These are phyloP conservation scores for Podila clonocystis DNA, from an alignment of 192 early-diverging fungal genomes.

Conservation along the genomic window DNA sequence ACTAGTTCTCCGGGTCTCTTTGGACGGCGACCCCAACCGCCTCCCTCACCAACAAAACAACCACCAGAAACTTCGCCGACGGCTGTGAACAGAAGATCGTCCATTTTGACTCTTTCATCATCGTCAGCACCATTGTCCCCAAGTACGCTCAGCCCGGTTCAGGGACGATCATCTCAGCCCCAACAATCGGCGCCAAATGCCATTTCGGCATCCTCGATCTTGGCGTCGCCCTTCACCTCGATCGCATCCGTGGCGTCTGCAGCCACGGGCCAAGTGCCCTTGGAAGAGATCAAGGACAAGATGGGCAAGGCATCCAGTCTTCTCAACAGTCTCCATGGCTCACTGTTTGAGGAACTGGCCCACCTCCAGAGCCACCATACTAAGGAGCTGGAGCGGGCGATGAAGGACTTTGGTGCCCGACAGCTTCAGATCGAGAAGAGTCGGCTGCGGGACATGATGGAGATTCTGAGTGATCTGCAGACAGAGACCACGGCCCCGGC, in stretches of 20 bases:
- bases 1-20: not conserved
- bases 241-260: conserved; percentile 55
- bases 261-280: conserved; percentile 12
- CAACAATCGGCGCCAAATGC: conserved; percentile 19
- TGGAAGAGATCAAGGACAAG: conserved; percentile 51
- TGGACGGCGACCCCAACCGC: not conserved
- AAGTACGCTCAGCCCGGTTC: not conserved
- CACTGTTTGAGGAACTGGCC: conserved; percentile 60
- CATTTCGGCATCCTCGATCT: conserved; percentile 28
- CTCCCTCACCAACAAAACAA: not conserved
- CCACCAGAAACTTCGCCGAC: not conserved
- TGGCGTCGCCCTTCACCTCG: conserved; percentile 45
- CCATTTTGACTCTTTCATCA: not conserved
- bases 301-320: conserved; percentile 50
- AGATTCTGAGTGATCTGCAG: conserved; percentile 31
- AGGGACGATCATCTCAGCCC: conserved; percentile 7
- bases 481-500: conserved; percentile 6
- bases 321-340: conserved; percentile 54
- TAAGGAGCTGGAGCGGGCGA: conserved; percentile 37
- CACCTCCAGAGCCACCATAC: conserved; percentile 57
- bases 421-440: conserved; percentile 49
- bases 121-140: not conserved
- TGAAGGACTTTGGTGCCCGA: conserved; percentile 40
- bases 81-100: not conserved
- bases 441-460: conserved; percentile 49